Conservation (phyloP, 139 green algal genomes). For the Coelastrella sp. region DNA sequence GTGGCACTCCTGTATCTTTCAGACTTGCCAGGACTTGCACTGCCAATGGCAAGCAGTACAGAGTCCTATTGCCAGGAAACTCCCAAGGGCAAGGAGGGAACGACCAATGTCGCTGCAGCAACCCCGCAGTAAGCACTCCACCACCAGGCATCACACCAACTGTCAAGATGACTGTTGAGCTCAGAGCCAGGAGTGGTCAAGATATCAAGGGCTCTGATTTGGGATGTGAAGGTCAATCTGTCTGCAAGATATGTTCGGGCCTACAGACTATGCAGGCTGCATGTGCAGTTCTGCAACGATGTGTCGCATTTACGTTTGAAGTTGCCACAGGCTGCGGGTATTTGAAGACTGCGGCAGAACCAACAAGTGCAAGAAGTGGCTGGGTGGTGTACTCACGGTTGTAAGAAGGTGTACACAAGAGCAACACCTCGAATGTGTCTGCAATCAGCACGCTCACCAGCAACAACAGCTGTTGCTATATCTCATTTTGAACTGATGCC, state of each 20-base stretch:
- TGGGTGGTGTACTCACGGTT: background rate
- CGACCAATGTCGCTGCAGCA: background rate
- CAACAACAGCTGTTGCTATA: too few species aligned
- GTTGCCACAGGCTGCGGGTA: background rate
- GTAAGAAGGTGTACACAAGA: too few species aligned
- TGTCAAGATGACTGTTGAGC: background rate
- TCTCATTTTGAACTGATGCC: too few species aligned
- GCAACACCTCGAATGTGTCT: too few species aligned
- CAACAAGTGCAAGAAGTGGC: background rate
- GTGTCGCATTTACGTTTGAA: background rate
- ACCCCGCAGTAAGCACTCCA: background rate
- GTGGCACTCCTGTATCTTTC: constrained; percentile 28
- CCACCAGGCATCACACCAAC: background rate
- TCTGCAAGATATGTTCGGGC: constrained; percentile 31
- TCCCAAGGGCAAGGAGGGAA: background rate
- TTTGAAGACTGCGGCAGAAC: background rate
- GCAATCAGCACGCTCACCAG: too few species aligned
- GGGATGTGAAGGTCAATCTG: background rate
- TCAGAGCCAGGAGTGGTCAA: background rate
- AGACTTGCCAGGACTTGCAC: background rate
- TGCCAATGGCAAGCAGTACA: background rate
- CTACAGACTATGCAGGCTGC: background rate
- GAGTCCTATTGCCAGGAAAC: background rate
- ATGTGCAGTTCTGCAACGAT: background rate
- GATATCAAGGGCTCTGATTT: constrained; percentile 7